Evolutionary conservation across 2,329 filamentous ascomycete genomes (phyloP), one percentile per base, ranked within the genome.

Genomic region (Colletotrichum paranaense): DNA sequence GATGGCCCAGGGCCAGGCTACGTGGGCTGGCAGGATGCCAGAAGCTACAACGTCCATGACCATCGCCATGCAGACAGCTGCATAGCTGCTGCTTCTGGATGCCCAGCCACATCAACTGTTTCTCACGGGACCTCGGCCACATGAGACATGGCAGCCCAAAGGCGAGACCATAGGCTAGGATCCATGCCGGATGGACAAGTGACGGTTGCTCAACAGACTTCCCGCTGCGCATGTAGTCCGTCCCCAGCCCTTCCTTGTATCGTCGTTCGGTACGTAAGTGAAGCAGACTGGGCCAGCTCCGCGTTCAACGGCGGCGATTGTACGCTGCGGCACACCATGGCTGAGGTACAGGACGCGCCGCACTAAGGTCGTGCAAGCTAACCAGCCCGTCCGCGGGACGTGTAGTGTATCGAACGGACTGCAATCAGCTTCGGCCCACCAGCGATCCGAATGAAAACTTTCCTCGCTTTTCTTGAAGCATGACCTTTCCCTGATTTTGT

Each of bases 151-250:
- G 38, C 19, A 53, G 49, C n/a, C 52, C 16, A 53, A 24, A 35
- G 28, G 38, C 49, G 52, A 72, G 35, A 53, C 38, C 60, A 66
- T 22, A 42, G 62, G 49, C 62, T 22, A 53, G 63, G 35, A 53
- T 55, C 66, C 70, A 70, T 59, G 60, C 70, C 70, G 69, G 69
- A 68, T 73, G 70, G 66, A 70, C 66, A 46, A 69, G 56, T 73
- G 66, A 65, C 59, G 70, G 66, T 65, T 70, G 60, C 70, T 42
- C 66, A 35, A 70, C 70, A 73, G 69, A 69, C 69, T 72, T 72
- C 69, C 69, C 69, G 69, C 59, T 49, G 59, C 59, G 66, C 70
- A 69, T 55, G 24, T 52, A 57, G 35, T 57, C 57, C 16, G 63
- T 26, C 49, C 46, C 62, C 32, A 58, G 46, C 52, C 16, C 42